These are phyloP conservation scores for Candida maesae DNA, from an alignment of 805 yeast species.

Conservation along the genomic window DNA sequence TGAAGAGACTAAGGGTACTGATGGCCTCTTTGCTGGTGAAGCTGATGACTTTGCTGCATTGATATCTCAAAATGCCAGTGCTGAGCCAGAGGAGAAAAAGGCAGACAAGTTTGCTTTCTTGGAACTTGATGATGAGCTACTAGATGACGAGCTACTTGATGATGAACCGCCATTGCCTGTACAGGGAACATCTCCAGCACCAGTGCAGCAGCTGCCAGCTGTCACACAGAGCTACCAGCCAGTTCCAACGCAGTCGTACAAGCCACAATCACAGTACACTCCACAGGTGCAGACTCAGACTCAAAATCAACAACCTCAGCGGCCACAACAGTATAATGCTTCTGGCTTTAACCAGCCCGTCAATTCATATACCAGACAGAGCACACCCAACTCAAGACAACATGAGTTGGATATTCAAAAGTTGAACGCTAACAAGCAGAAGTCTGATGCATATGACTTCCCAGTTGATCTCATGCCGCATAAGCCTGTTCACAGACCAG, in stretches of 20 bases:
- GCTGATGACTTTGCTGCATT: background rate
- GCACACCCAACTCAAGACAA: too few species aligned
- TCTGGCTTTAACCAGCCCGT: too few species aligned
- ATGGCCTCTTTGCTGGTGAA: background rate
- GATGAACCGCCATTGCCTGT: slow-evolving; percentile 42
- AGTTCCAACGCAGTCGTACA: background rate
- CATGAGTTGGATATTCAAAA: slow-evolving; percentile 27
- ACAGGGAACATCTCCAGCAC: slow-evolving; percentile 7
- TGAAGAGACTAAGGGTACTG: background rate
- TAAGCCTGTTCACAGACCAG: slow-evolving; percentile 21
- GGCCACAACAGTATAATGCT: background rate
- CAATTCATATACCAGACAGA: too few species aligned
- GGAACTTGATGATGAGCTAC: slow-evolving; percentile 18
- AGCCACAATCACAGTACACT: background rate
- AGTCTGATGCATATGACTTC: slow-evolving; percentile 76
- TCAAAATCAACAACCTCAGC: background rate
- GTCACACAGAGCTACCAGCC: too few species aligned
- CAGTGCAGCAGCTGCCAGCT: too few species aligned
- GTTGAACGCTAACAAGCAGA: slow-evolving; percentile 47
- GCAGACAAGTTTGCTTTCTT: slow-evolving; percentile 16
- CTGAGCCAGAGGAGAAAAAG: background rate
- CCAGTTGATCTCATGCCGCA: slow-evolving; percentile 52
- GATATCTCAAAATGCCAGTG: background rate
- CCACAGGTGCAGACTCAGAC: slow-evolving; percentile 4
- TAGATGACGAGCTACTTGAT: slow-evolving; percentile 30